Evolutionary conservation across 2,329 filamentous ascomycete species (phyloP), one percentile per base, ranked within the genome.

Genomic region (Xylaria sp.): DNA sequence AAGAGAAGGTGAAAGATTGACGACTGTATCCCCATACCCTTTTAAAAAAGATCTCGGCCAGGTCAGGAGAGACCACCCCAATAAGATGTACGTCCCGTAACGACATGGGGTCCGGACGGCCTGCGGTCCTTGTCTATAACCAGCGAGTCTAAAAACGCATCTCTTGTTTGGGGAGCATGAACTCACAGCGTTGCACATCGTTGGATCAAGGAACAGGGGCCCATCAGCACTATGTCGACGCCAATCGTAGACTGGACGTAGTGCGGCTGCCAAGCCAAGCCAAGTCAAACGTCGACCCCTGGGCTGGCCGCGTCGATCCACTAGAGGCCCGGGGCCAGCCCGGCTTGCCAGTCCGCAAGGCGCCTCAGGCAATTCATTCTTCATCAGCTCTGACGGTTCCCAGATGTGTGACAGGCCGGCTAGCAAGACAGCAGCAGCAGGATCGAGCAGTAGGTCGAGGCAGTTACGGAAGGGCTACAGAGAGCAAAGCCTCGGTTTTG

Each of bases 401-500:
- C 61, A 42, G 44, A 53, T 50, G 18, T 60, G 51, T 47, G 41
- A 64, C 58, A 63, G 56, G 59, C 49, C 47, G 54, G 42, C 50
- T 56, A 44, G 59, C 51, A 60, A 63, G 62, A 55, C 57, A 44
- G 46, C 54, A 63, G 55, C n/a, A n/a, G n/a, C n/a, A n/a, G n/a
- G 62, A 54, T 60, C 40, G 16, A 42, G 54, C 54, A 52, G 44
- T 17, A 18, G 39, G 45, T 57, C 39, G 43, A 45, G 45, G 9
- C 48, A 34, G 16, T n/a, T n/a, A n/a, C n/a, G n/a, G n/a, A n/a
- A n/a, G n/a, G n/a, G 44, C 26, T 44, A 21, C 40, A 20, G 34
- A 44, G 44, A 41, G 48, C 53, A 48, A 8, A 40, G 42, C 42
- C 38, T 44, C 9, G 43, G 26, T n/a, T n/a, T n/a, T 13, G 29